Base-by-base conservation (phyloP, 2,329 filamentous ascomycete species). In the Juglanconis juglandina region DNA sequence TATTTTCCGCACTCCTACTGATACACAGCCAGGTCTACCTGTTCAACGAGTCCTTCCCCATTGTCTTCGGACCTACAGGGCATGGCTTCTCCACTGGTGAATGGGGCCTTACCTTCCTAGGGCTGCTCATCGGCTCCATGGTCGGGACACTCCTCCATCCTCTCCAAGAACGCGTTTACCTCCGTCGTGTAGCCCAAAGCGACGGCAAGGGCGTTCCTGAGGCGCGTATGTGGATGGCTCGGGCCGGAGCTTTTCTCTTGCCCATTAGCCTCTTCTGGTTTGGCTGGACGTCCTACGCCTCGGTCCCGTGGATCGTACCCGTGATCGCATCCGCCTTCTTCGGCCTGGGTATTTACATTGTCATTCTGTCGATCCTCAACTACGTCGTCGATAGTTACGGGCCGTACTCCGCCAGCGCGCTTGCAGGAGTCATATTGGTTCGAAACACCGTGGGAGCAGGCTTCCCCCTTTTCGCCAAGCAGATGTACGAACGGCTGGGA, bases 211-310 rank as follows among this genome's bases (percentile, higher is more conserved):
- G 58, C 17, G 58, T 60, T 2, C 58, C 58, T 4, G 58, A 60
- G 35, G 58, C 58, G 5, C 53, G 58, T 13, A 60, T 60, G 58
- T 35, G 51, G 13, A 39, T 60, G 10, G 53, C 58, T 1, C 48
- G 58, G 13, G 50, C 50, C 34, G 53, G 53, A 1, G 56, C 58
- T 17, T 60, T 87, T 59, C 73, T 90, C n/a, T 86, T 90, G 30
- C 86, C 87, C 11, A 76, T 87, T 62, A 85, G 86, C 13, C 72
- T 91, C 1, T 89, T 91, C 70, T 84, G 87, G 67, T 90, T 90
- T 72, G 86, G 80, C 5, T 90, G 87, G 86, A 89, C 87, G 13
- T 86, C 84, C 30, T 88, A 84, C 70, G 69, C 79, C 24, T 77
- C 69, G 61, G 81, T 89, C 60, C 81, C 85, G 73, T 87, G 79